phyloP scores from a whole-genome alignment of 1,139 yeast genomes.

The Yamadazyma jaroonii region DNA sequence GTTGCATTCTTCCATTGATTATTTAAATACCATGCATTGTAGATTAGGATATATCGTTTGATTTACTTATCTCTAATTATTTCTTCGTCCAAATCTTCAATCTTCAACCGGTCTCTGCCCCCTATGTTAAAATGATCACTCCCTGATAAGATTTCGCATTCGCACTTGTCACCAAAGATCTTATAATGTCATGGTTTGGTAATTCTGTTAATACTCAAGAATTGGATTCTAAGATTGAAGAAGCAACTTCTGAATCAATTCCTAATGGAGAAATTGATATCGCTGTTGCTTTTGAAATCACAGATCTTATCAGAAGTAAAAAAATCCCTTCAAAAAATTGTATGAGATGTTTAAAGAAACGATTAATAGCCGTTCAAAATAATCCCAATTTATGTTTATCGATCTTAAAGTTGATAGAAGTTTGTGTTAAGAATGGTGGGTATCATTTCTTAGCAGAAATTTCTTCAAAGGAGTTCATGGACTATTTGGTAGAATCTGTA shows the following conservation, averaged over 20 bases:
- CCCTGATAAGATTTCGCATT: no score
- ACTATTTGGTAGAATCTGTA: slow-evolving; percentile 52
- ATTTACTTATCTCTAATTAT: no score
- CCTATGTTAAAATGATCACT: background rate
- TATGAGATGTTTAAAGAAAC: slow-evolving; percentile 75
- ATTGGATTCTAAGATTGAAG: slow-evolving; percentile 63
- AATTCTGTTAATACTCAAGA: slow-evolving; percentile 40
- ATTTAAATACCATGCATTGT: no score
- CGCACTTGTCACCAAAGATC: no score
- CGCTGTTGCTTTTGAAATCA: slow-evolving; percentile 76
- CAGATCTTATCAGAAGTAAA: slow-evolving; percentile 84
- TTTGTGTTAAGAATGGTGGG: slow-evolving; percentile 94
- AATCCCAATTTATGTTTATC: slow-evolving; percentile 79
- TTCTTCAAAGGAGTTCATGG: slow-evolving; percentile 84
- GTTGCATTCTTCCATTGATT: slow-evolving; percentile 14
- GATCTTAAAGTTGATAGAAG: slow-evolving; percentile 73
- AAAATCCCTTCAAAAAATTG: slow-evolving; percentile 81
- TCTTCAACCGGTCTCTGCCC: no score
- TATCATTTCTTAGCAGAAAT: slow-evolving; percentile 76
- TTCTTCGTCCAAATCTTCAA: no score
- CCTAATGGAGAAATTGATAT: slow-evolving; percentile 92
- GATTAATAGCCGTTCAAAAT: slow-evolving; percentile 56
- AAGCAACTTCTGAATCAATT: slow-evolving; percentile 84
- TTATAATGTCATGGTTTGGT: slow-evolving; percentile 63
- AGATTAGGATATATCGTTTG: no score